Conservation (phyloP, 1,284 basidiomycete species). For the Rhizoctonia solani region DNA sequence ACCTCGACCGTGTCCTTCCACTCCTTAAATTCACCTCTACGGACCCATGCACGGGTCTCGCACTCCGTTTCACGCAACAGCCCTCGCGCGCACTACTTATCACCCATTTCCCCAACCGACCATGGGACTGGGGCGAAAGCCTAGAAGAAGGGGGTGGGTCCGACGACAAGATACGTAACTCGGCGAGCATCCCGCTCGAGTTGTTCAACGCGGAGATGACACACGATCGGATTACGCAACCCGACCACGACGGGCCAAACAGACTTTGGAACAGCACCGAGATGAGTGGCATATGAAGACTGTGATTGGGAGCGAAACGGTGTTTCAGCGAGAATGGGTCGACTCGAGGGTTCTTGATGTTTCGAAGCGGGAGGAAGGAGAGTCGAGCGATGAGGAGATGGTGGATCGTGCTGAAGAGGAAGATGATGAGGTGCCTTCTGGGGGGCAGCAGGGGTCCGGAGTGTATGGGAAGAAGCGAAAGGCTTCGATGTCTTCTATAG, state of each 20-base stretch:
- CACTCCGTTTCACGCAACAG: slow-evolving; percentile 55
- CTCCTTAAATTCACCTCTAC: slow-evolving; percentile 45
- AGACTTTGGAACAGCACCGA: slow-evolving; percentile 6
- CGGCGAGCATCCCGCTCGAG: slow-evolving; percentile 72
- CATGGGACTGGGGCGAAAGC: slow-evolving; percentile 85
- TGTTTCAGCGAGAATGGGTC: slow-evolving; percentile 25
- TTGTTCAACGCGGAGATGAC: slow-evolving; percentile 65
- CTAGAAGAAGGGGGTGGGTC: slow-evolving; percentile 56
- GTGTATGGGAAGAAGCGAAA: slow-evolving; percentile 14
- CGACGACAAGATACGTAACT: slow-evolving; percentile 55
- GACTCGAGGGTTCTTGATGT: slow-evolving; percentile 2
- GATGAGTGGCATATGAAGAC: slow-evolving; percentile 32
- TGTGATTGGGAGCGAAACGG: slow-evolving; percentile 24
- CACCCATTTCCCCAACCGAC: slow-evolving; percentile 47
- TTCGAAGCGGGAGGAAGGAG: not conserved
- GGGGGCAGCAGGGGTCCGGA: not conserved
- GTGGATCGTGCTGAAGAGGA: not conserved
- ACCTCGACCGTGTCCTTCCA: slow-evolving; percentile 57
- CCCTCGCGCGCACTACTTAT: slow-evolving; percentile 46
- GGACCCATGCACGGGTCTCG: slow-evolving; percentile 33
- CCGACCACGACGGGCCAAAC: slow-evolving; percentile 1
- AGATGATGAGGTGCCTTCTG: not conserved
- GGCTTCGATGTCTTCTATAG: slow-evolving; percentile 27
- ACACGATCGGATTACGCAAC: slow-evolving; percentile 51
- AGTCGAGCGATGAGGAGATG: not conserved